phyloP scores from a whole-genome alignment of 345 rosid genomes.

The Kandelia obovata region DNA sequence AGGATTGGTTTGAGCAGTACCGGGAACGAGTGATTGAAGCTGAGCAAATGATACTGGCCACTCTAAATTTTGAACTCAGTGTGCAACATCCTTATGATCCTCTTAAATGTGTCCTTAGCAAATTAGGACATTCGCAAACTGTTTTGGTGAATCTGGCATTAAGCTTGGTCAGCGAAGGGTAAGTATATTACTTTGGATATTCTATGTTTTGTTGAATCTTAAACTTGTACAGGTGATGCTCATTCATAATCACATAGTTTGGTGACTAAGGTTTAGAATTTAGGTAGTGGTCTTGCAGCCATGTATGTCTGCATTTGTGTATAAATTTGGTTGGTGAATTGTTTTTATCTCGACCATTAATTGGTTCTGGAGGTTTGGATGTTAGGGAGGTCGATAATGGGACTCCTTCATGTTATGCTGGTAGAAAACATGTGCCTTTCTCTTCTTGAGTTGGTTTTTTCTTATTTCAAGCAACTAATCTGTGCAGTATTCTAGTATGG shows the following conservation, averaged over 20 bases:
- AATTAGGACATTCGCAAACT: constrained; percentile 66
- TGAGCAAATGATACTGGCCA: constrained; percentile 70
- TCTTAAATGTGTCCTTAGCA: constrained; percentile 57
- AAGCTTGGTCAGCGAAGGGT: constrained; percentile 81
- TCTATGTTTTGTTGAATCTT: constrained; percentile 21
- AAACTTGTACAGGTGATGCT: constrained; percentile 17
- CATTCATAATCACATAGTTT: constrained; percentile 6
- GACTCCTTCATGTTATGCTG: constrained; percentile 19
- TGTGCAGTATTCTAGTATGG: constrained; percentile 34
- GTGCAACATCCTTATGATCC: constrained; percentile 75
- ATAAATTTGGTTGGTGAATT: constrained; percentile 15
- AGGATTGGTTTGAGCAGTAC: constrained; percentile 85
- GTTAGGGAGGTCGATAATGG: constrained; percentile 10
- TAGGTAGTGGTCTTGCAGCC: constrained; percentile 23
- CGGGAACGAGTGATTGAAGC: constrained; percentile 65
- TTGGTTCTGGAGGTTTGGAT: not conserved
- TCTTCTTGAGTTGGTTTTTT: constrained; percentile 20
- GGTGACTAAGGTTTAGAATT: constrained; percentile 15
- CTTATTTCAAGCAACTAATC: constrained; percentile 32
- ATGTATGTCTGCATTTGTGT: constrained; percentile 18
- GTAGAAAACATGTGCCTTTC: constrained; percentile 21
- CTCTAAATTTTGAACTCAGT: constrained; percentile 69
- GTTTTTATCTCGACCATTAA: constrained; percentile 15
- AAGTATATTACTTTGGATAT: constrained; percentile 27
- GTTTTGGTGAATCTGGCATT: constrained; percentile 65